Percentiles rank a stretch among this genome's conserved stretches.
Conservation (phyloP, 2,329 filamentous ascomycete genomes). For the Claviceps monticola region DNA sequence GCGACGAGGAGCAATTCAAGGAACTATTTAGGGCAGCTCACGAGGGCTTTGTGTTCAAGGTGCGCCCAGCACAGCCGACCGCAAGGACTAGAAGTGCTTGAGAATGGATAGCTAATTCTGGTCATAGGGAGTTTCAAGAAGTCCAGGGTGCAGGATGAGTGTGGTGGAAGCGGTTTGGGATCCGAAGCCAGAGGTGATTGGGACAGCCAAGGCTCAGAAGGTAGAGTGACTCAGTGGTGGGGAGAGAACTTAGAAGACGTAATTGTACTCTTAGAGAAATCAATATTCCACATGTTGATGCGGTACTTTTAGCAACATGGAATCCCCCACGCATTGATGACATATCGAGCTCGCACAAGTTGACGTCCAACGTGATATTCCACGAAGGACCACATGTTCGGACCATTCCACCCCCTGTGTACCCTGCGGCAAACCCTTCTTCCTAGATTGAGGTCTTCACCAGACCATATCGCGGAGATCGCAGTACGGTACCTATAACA, state of each 20-base stretch:
- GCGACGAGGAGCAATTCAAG: slow-evolving; percentile 30
- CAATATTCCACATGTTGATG: too few relatives aligned
- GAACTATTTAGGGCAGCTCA: slow-evolving; percentile 29
- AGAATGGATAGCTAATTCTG: not conserved
- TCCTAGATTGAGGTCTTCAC: too few relatives aligned
- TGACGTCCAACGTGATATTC: too few relatives aligned
- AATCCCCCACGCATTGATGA: too few relatives aligned
- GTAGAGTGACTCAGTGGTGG: not conserved
- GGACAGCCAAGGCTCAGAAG: not conserved
- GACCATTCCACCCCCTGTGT: too few relatives aligned
- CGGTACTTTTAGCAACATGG: too few relatives aligned
- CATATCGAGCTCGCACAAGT: too few relatives aligned
- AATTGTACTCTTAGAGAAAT: too few relatives aligned
- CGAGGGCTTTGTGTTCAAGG: slow-evolving; percentile 29
- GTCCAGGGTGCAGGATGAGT: slow-evolving; percentile 30
- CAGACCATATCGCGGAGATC: too few relatives aligned
- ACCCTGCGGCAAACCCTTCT: too few relatives aligned
- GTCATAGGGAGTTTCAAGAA: slow-evolving; percentile 25
- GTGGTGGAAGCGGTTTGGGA: slow-evolving; percentile 35
- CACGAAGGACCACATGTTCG: too few relatives aligned
- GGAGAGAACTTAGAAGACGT: not conserved
- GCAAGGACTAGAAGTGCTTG: not conserved
- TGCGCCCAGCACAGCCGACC: slow-evolving; percentile 7
- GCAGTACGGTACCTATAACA: too few relatives aligned
- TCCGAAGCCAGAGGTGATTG: slow-evolving; percentile 5